Evolutionary conservation across 2,329 filamentous ascomycete genomes (phyloP).

Genomic region (Fusarium nurragi): DNA sequence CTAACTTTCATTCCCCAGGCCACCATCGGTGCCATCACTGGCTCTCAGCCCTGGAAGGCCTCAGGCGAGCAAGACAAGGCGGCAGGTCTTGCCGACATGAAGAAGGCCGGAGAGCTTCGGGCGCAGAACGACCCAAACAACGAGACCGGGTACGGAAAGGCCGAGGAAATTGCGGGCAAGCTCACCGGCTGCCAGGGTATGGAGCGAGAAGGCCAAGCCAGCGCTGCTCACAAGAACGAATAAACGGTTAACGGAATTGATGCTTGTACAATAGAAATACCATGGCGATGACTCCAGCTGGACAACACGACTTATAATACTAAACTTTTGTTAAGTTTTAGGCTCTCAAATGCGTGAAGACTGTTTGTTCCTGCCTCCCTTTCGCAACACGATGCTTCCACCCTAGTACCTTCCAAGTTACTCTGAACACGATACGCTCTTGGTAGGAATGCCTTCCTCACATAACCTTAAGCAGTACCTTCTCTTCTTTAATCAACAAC

Average conservation of each 20-base stretch:
- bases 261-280: slow-evolving; percentile 18
- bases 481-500: neutral
- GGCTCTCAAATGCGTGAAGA: neutral
- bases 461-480: neutral
- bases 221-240: slow-evolving; percentile 51
- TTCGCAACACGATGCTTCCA: neutral
- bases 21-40: slow-evolving; percentile 68
- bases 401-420: neutral
- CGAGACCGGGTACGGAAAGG: slow-evolving; percentile 66
- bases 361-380: neutral
- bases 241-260: slow-evolving; percentile 2
- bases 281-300: neutral
- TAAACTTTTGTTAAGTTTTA: neutral
- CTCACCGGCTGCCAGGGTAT: slow-evolving; percentile 75
- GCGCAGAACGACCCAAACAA: slow-evolving; percentile 60
- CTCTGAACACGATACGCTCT: neutral
- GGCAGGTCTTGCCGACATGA: slow-evolving; percentile 70
- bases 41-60: slow-evolving; percentile 69
- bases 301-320: neutral
- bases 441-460: neutral
- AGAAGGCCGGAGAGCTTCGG: slow-evolving; percentile 65
- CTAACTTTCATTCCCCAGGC: slow-evolving; percentile 51
- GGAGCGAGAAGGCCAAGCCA: slow-evolving; percentile 68
- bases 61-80: slow-evolving; percentile 73
- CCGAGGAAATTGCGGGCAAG: slow-evolving; percentile 72